These are phyloP conservation scores for Suillus lakei DNA, from an alignment of 768 basidiomycete species.

Conservation along the genomic window DNA sequence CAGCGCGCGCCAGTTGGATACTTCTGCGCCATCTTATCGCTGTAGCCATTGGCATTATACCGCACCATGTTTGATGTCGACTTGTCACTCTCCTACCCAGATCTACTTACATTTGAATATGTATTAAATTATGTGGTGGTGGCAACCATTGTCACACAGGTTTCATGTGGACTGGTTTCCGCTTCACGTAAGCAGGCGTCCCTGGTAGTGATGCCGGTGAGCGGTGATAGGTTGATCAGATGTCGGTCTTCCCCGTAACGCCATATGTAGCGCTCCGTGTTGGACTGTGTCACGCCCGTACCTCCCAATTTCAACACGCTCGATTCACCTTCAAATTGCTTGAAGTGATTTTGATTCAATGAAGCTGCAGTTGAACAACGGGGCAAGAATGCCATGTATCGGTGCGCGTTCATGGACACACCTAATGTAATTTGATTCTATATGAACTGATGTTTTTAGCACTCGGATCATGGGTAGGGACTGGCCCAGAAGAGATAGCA, in stretches of 20 bases:
- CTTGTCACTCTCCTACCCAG: too few relatives aligned
- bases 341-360: background rate
- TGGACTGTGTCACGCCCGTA: too few relatives aligned
- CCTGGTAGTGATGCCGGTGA: background rate
- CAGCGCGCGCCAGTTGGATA: background rate
- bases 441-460: conserved; percentile 4
- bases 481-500: conserved; percentile 1
- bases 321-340: background rate
- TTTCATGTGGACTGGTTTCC: background rate
- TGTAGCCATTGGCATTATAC: background rate
- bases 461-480: conserved; percentile 8
- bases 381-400: conserved; percentile 26
- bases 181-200: background rate
- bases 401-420: conserved; percentile 32
- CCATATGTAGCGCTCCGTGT: background rate
- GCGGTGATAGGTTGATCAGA: background rate
- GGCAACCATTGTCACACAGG: background rate
- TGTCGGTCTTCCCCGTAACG: background rate
- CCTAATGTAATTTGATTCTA: conserved; percentile 9
- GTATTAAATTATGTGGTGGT: background rate
- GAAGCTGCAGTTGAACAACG: conserved; percentile 30
- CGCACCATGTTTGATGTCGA: background rate
- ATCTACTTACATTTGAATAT: background rate
- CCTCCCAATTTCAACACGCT: background rate
- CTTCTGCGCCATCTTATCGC: background rate